These are phyloP conservation scores for Chrysosporium queenslandicum DNA, from an alignment of 2,329 filamentous ascomycete genomes.

Conservation along the genomic window DNA sequence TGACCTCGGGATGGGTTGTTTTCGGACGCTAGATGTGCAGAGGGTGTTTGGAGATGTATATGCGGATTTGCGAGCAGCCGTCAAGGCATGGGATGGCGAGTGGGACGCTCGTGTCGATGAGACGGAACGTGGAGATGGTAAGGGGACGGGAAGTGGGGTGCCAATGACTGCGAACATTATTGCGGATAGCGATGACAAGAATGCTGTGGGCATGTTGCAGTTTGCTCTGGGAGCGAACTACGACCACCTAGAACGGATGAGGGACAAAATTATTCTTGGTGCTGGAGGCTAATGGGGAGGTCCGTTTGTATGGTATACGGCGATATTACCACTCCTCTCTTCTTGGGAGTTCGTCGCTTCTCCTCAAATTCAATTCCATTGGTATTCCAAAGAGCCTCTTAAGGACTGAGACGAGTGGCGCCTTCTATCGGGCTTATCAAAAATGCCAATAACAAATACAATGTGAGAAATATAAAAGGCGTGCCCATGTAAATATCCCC, in stretches of 20 bases:
- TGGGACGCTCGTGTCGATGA: background rate
- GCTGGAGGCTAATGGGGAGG: background rate
- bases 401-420: no score
- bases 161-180: background rate
- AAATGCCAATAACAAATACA: no score
- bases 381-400: background rate
- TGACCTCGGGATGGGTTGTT: slow-evolving; percentile 45
- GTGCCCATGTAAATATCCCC: no score
- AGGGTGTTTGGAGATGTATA: slow-evolving; percentile 31
- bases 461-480: no score
- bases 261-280: slow-evolving; percentile 15
- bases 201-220: slow-evolving; percentile 8
- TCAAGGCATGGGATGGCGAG: slow-evolving; percentile 22
- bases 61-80: slow-evolving; percentile 20
- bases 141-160: background rate
- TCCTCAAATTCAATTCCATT: no score
- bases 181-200: slow-evolving; percentile 1
- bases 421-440: no score
- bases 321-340: no score
- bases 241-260: slow-evolving; percentile 14
- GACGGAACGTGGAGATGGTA: no score
- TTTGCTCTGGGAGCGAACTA: slow-evolving; percentile 17
- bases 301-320: background rate
- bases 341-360: no score
- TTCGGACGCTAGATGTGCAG: slow-evolving; percentile 43